Conservation (phyloP, 352 stramenopile genomes). For the Pythium biforme region DNA sequence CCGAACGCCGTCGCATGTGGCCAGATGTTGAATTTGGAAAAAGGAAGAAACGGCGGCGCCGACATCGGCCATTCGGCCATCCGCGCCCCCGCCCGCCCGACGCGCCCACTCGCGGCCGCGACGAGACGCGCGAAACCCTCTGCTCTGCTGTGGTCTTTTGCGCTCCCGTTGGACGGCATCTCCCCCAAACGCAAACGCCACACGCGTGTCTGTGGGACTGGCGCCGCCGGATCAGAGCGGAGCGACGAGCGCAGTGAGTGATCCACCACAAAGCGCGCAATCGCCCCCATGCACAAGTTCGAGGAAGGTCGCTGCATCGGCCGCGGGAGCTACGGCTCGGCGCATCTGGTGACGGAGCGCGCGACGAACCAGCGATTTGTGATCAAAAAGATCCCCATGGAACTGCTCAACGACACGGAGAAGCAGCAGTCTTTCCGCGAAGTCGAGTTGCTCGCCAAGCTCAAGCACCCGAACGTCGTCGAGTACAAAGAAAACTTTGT, state of each 20-base stretch:
- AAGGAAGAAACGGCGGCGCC: conserved; percentile 24
- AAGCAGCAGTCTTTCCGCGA: conserved; percentile 79
- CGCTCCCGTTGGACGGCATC: not conserved
- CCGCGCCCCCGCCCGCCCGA: not conserved
- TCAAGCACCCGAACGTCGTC: conserved; percentile 94
- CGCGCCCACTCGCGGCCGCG: conserved; percentile 10
- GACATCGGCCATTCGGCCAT: conserved; percentile 12
- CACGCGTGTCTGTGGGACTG: not conserved
- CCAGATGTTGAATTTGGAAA: conserved; percentile 25
- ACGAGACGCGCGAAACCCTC: conserved; percentile 9
- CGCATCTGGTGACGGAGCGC: conserved; percentile 58
- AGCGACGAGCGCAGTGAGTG: not conserved
- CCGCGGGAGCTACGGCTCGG: conserved; percentile 72
- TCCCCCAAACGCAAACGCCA: not conserved
- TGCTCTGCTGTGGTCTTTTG: no score
- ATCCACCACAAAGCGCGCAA: not conserved
- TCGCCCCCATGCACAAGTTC: conserved; percentile 65
- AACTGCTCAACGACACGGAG: conserved; percentile 75
- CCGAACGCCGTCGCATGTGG: not conserved
- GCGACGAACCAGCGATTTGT: conserved; percentile 50
- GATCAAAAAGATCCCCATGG: conserved; percentile 87
- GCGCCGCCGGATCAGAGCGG: not conserved
- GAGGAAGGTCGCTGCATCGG: conserved; percentile 76
- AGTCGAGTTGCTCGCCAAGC: conserved; percentile 88
- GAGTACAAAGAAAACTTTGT: conserved; percentile 93